Evolutionary conservation across 2,329 filamentous ascomycete genomes (phyloP), one percentile per base, ranked within the genome.

Genomic region (Aspergillus novofumigatus): DNA sequence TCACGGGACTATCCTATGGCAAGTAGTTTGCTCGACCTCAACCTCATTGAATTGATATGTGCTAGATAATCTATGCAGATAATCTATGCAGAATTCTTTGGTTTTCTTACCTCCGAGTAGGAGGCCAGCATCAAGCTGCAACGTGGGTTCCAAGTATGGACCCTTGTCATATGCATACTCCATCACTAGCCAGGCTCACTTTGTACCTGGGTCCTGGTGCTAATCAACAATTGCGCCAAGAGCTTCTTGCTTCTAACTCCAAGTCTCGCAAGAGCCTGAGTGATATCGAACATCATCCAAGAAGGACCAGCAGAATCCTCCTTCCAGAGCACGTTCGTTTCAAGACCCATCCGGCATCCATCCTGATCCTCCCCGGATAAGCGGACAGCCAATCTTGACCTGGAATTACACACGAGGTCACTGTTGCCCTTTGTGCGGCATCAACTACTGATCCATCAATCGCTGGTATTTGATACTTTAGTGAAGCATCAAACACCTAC

Each of bases 311-410:
- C 52, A 42, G 49, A 45, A 54, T 48, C 28, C 29, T n/a, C 38
- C 35, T 28, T 23, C n/a, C 48, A 51, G 48, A 47, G 47, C 53
- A 55, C 53, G 53, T 51, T 55, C 26, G 21, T 55, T 41, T 45
- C 47, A 11, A 51, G 48, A 51, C 53, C 53, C 53, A 55, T 55
- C 53, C 20, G 49, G n/a, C 47, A 32, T 51, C 35, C 48, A 47
- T 55, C 53, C 21, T 42, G 32, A 38, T 2, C 32, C 14, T 7
- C 1, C 14, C 5, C 5, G 32, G 32, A 17, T 7, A 38, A 17
- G 5, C 5, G 32, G 38, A 29, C 53, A 41, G 48, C 53, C 53
- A 55, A 55, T 55, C 53, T 49, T 51, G 38, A 47, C 38, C 35
- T 28, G 47, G 25, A 55, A 38, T 38, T 45, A 32, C 53, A 45